phyloP scores from a whole-genome alignment of 202 grass and related monocot genomes.

The Carex arenaria region DNA sequence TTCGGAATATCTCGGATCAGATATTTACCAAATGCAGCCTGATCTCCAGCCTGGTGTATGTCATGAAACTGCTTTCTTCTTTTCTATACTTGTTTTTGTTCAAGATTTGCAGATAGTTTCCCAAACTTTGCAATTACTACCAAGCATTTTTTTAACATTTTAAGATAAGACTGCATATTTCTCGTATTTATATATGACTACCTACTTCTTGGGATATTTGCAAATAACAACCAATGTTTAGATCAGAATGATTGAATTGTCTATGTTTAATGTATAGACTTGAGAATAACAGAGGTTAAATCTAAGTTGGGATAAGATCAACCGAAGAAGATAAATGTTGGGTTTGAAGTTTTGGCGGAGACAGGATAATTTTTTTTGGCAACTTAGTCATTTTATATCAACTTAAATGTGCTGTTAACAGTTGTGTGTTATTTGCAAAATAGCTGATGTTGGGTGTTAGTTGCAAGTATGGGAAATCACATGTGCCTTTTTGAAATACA shows the following conservation, averaged over 20 bases:
- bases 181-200: neutral
- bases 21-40: constrained; percentile 65
- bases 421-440: constrained; percentile 1
- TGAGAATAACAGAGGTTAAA: neutral
- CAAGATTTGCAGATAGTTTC: neutral
- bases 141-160: neutral
- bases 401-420: neutral
- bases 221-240: neutral
- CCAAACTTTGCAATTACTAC: neutral
- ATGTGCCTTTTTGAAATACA: neutral
- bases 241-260: neutral
- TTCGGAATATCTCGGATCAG: constrained; percentile 85
- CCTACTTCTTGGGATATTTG: neutral
- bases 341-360: neutral
- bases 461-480: neutral
- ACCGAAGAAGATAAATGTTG: neutral
- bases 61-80: constrained; percentile 42
- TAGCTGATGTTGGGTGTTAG: neutral
- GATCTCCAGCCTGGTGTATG: constrained; percentile 69
- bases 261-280: neutral
- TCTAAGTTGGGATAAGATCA: neutral
- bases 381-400: neutral
- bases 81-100: constrained; percentile 12
- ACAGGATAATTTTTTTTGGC: neutral
- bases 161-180: neutral